A percentile compares a stretch with the other conserved stretches of the same genome.
phyloP scores from a whole-genome alignment of 805 yeast genomes.

The Candida qinlingensis region DNA sequence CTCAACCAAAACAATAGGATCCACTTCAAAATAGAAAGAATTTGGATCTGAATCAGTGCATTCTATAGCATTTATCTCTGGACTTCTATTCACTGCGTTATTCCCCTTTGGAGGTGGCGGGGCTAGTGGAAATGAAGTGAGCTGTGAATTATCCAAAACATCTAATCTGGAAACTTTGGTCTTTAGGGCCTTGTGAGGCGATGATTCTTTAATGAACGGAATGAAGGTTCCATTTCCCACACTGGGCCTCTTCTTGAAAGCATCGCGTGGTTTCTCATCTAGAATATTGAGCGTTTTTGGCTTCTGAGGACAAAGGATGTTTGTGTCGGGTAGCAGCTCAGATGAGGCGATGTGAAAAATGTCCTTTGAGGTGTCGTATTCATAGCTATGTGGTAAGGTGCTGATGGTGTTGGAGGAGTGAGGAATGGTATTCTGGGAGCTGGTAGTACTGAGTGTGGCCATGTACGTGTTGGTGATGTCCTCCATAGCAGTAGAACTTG shows the following conservation, averaged over 20 bases:
- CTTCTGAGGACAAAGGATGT: background rate
- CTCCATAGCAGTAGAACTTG: constrained; percentile 4
- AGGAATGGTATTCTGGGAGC: background rate
- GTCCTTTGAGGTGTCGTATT: too few relatives aligned
- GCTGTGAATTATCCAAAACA: constrained; percentile 30
- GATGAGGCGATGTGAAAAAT: too few relatives aligned
- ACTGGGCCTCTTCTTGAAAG: background rate
- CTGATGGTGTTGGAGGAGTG: too few relatives aligned
- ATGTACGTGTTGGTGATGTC: constrained; percentile 14
- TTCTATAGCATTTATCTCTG: constrained; percentile 17
- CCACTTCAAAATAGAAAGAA: constrained; percentile 17
- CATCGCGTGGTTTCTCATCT: background rate
- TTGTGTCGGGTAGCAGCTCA: too few relatives aligned
- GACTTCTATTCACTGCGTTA: constrained; percentile 5
- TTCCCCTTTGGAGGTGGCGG: constrained; percentile 24
- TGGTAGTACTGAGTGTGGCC: background rate
- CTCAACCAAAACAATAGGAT: constrained; percentile 44
- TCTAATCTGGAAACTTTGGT: constrained; percentile 30
- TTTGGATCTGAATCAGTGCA: constrained; percentile 5
- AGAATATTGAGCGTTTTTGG: background rate
- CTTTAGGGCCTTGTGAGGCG: background rate
- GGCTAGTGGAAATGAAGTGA: constrained; percentile 34
- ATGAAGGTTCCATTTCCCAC: background rate
- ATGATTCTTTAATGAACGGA: background rate
- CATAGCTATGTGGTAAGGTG: too few relatives aligned